These are phyloP conservation scores for Dimocarpus longan DNA, from an alignment of 345 rosid genomes.

Conservation along the genomic window DNA sequence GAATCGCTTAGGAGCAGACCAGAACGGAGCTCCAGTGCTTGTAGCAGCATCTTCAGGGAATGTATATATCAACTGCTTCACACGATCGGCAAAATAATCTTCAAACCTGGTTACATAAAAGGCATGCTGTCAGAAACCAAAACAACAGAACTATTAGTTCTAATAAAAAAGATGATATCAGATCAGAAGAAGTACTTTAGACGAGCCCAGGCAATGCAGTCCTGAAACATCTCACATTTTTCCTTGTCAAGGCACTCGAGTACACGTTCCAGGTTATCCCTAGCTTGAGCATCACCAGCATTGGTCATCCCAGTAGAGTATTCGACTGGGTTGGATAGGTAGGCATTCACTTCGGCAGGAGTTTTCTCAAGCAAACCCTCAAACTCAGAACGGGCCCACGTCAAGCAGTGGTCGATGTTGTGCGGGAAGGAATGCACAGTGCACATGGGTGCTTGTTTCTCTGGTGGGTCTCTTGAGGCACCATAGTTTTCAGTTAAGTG, in stretches of 20 bases:
- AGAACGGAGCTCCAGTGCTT: slow-evolving; percentile 92
- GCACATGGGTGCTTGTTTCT: slow-evolving; percentile 99
- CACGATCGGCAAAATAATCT: slow-evolving; percentile 82
- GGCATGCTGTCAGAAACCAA: slow-evolving; percentile 25
- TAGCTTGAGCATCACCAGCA: slow-evolving; percentile 98
- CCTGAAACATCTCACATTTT: slow-evolving; percentile 82
- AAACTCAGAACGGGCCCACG: slow-evolving; percentile 99
- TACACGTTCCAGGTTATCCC: slow-evolving; percentile 83
- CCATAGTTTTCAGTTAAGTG: slow-evolving; percentile 98
- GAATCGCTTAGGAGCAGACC: slow-evolving; percentile 99
- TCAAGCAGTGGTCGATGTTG: slow-evolving; percentile 97
- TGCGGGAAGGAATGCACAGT: slow-evolving; percentile 99
- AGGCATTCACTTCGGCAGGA: slow-evolving; percentile 96
- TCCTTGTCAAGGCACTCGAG: slow-evolving; percentile 94
- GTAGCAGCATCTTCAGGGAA: slow-evolving; percentile 97
- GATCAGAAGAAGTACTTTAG: slow-evolving; percentile 51
- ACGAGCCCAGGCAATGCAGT: slow-evolving; percentile 96
- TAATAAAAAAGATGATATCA: neutral
- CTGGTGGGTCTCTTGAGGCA: slow-evolving; percentile 99
- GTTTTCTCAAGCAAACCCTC: slow-evolving; percentile 98
- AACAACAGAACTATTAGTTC: neutral
- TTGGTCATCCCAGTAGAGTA: slow-evolving; percentile 64
- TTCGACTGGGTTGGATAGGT: slow-evolving; percentile 73
- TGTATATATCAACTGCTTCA: slow-evolving; percentile 81
- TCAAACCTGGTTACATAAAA: slow-evolving; percentile 65